These are phyloP conservation scores for Ilex aquifolium DNA, from an alignment of 257 asterid genomes.

Conservation along the genomic window DNA sequence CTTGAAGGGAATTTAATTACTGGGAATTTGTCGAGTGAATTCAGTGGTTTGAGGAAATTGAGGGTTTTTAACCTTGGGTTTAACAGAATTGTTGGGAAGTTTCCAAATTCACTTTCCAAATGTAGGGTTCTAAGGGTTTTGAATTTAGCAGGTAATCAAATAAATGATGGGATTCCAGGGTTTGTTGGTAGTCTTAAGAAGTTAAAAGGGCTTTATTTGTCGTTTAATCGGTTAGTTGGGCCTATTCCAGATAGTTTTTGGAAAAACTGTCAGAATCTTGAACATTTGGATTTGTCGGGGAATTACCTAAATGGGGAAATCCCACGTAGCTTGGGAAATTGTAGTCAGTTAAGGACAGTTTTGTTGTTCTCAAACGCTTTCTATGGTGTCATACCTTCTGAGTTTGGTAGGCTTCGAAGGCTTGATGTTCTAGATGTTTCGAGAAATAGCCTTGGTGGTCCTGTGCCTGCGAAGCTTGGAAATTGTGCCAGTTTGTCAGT, in stretches of 20 bases:
- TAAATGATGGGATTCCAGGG: conserved; percentile 28
- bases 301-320: conserved; percentile 33
- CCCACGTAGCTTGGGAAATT: conserved; percentile 28
- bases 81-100: conserved; percentile 24
- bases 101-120: conserved; percentile 29
- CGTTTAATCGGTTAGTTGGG: conserved; percentile 35
- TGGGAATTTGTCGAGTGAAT: conserved; percentile 30
- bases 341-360: conserved; percentile 35
- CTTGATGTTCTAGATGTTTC: conserved; percentile 42
- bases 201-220: conserved; percentile 28
- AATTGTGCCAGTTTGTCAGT: conserved; percentile 27
- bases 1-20: conserved; percentile 34
- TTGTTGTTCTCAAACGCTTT: conserved; percentile 35
- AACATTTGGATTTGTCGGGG: conserved; percentile 38
- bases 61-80: conserved; percentile 38
- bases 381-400: conserved; percentile 32
- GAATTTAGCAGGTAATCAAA: conserved; percentile 29
- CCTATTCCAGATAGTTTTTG: conserved; percentile 22
- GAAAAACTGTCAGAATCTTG: conserved; percentile 28
- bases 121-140: conserved; percentile 28
- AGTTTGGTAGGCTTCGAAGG: conserved; percentile 25
- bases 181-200: conserved; percentile 22
- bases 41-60: conserved; percentile 22
- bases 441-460: conserved; percentile 27
- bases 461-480: conserved; percentile 32